Evolutionary conservation across 208 protist genomes (phyloP), one percentile per base, ranked within the genome.

Genomic region (Angomonas ambiguus): DNA sequence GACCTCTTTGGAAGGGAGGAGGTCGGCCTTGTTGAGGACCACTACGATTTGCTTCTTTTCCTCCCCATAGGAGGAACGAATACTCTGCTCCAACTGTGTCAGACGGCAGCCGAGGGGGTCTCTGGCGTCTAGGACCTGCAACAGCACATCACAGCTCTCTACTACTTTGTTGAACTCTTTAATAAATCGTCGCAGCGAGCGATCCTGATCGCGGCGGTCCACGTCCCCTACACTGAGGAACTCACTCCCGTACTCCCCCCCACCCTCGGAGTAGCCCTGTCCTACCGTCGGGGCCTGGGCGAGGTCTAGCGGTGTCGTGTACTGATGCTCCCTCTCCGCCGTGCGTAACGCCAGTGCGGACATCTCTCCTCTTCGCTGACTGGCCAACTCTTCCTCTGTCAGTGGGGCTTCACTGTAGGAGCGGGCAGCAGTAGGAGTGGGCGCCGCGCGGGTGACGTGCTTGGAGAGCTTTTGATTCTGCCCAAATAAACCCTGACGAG

Each of bases 1-100:
- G 61, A 95, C 80, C 91, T 98, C 86, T 38, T 93, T 88, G 1
- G 86, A 87, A 25, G 97, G 98, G 27, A 99, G 82, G 11, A 99
- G 76, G 82, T 99, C 96, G 27, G 98, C 94, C 80, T 99, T 99
- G 74, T 99, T 99, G 8, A 99, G 82, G 31, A 99, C 85, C 6
- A 99, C 69, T 11, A 99, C 87, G 5, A 97, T 83, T 35, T 88
- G 78, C 78, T 98, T 98, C 18, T 87, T 83, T 24, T 97, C 87
- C 41, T 97, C 89, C 20, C 87, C 83, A 59, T 96, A 95, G 38
- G 77, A 59, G 16, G 88, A 91, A 16, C 93, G 74, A 41, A 99
- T 97, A 34, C 72, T 82, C 49, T 93, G 78, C 83, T 99, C 97
- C 4, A 99, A 76, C 33, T 96, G 73, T 0, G 69, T 79, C 20